Conservation (phyloP, 345 rosid genomes). For the Jatropha curcas region DNA sequence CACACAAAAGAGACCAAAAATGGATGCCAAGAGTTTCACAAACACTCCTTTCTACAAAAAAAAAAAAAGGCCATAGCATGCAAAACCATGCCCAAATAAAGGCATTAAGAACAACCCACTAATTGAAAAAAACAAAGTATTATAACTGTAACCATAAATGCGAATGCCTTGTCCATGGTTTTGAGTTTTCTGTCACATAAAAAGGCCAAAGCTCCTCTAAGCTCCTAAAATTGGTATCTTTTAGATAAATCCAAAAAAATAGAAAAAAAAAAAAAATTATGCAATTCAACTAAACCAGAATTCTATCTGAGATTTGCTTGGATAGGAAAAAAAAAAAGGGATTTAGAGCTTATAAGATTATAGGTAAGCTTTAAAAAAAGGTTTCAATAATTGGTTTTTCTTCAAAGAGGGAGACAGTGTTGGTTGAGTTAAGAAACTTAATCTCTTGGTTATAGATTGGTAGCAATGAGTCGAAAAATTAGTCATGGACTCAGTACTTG, state of each 20-base stretch:
- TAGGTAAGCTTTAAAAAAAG: constrained; percentile 7
- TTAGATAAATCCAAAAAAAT: too few relatives aligned
- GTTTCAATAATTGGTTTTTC: constrained; percentile 5
- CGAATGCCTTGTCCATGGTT: constrained; percentile 79
- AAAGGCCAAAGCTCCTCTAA: constrained; percentile 92
- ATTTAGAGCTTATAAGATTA: neutral
- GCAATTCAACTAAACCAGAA: constrained; percentile 12
- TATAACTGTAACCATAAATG: constrained; percentile 68
- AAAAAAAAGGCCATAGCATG: constrained; percentile 97
- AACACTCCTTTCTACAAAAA: constrained; percentile 83
- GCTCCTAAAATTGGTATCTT: constrained; percentile 82
- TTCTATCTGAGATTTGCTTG: constrained; percentile 27
- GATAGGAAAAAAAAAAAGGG: constrained; percentile 5
- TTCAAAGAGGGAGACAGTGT: constrained; percentile 65
- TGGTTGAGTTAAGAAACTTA: constrained; percentile 65
- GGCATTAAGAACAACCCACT: constrained; percentile 74
- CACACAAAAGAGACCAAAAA: constrained; percentile 85
- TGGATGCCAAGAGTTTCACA: constrained; percentile 83
- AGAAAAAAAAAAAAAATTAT: neutral
- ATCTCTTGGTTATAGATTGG: constrained; percentile 84
- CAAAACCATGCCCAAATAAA: constrained; percentile 69
- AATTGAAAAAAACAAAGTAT: constrained; percentile 53
- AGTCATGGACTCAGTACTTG: constrained; percentile 70
- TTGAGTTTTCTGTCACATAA: constrained; percentile 87
- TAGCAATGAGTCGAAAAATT: constrained; percentile 58